Evolutionary conservation across 768 basidiomycete genomes (phyloP).

Genomic region (Sutorius australiensis): DNA sequence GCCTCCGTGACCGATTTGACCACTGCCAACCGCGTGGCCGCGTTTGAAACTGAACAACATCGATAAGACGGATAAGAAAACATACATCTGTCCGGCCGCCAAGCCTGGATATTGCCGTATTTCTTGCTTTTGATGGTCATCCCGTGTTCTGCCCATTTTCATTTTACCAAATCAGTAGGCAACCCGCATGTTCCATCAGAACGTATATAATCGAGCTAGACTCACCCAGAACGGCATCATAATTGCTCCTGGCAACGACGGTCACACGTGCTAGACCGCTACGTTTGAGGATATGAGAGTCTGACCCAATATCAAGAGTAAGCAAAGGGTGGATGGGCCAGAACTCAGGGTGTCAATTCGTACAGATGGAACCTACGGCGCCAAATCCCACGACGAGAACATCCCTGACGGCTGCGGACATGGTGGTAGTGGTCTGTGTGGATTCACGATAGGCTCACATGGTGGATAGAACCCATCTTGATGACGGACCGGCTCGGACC

Average conservation of each 20-base stretch:
- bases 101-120: conserved; percentile 54
- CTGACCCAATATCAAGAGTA: conserved; percentile 27
- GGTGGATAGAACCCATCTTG: too few relatives aligned
- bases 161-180: not conserved
- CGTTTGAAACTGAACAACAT: not conserved
- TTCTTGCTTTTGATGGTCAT: conserved; percentile 54
- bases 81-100: conserved; percentile 62
- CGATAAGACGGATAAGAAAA: conserved; percentile 16
- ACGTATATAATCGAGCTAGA: not conserved
- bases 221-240: conserved; percentile 49
- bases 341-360: not conserved
- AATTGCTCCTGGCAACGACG: conserved; percentile 70
- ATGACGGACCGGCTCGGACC: too few relatives aligned
- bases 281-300: conserved; percentile 52
- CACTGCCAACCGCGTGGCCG: conserved; percentile 37
- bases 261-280: conserved; percentile 64
- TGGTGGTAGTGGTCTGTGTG: not conserved
- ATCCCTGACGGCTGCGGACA: conserved; percentile 36
- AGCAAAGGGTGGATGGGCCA: not conserved
- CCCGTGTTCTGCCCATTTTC: conserved; percentile 40
- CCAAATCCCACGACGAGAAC: conserved; percentile 63
- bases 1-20: conserved; percentile 57
- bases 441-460: not conserved
- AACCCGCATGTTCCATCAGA: not conserved
- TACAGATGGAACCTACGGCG: conserved; percentile 63